Evolutionary conservation across 2,329 filamentous ascomycete genomes (phyloP), one percentile per base, ranked within the genome.

Genomic region (Cyphellophora attinorum): DNA sequence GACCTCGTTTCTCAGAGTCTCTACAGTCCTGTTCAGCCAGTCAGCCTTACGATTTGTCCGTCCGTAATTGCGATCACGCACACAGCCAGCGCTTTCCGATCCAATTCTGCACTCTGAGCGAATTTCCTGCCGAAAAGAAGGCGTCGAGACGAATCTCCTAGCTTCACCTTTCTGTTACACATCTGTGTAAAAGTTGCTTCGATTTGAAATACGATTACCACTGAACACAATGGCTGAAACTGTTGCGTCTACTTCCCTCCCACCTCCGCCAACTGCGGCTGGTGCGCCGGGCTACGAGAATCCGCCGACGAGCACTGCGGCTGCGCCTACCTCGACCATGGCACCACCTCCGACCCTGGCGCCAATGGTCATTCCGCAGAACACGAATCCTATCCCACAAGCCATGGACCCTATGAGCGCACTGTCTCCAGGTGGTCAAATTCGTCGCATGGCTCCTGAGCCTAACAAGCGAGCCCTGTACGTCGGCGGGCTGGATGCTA

Each of bases 401-500:
- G 85, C 86, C 44, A 88, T 95, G 54, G 86, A 81, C 44, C 94
- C 85, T 39, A 79, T 72, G 43, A 70, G 68, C 39, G 75, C 93
- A 56, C 79, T 91, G 72, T 95, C 91, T 35, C 88, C 91, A 53
- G 86, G 81, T 42, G 80, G 81, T 44, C 91, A 85, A 55, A 76
- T 83, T 35, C 82, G 91, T 52, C 86, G 91, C 56, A 83, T 88
- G 41, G 91, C 91, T 34, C 91, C 91, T 37, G 91, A 98, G 68
- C 91, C 91, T 45, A 98, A 98, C 70, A 98, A 98, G 76, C 78
- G 91, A 55, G 91, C 91, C 38, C 68, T 98, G 43, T 98, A 98
- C 55, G 85, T 98, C 39, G 91, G 91, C 45, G 91, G 91, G 36
- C 69, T 98, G 49, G 91, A 98, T 59, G 85, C 88, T 52, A 77